phyloP scores from a whole-genome alignment of 1,284 basidiomycete species.

The Pseudozyma hubeiensis region DNA sequence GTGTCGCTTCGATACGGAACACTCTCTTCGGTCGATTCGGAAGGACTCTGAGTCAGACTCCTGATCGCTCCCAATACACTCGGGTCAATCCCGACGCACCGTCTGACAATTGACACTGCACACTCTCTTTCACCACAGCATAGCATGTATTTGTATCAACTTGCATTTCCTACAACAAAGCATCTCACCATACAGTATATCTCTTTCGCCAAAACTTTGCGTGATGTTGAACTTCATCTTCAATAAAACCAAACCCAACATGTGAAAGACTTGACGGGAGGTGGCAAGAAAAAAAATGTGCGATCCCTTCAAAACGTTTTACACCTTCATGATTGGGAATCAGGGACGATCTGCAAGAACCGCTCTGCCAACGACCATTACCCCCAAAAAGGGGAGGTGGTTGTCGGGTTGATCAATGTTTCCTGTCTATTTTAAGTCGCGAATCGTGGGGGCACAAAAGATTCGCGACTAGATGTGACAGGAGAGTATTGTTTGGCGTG shows the following conservation, averaged over 20 bases:
- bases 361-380: constrained; percentile 2
- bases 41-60: constrained; percentile 9
- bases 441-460: constrained; percentile 29
- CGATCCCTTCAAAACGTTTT: constrained; percentile 60
- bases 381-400: not conserved
- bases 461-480: constrained; percentile 51
- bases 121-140: not conserved
- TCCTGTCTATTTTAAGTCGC: constrained; percentile 63
- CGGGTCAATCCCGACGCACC: constrained; percentile 26
- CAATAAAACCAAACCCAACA: too few species aligned
- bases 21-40: constrained; percentile 22
- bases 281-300: constrained; percentile 24
- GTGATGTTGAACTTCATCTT: too few species aligned
- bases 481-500: too few species aligned
- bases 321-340: constrained; percentile 26
- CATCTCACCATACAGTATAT: too few species aligned
- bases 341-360: constrained; percentile 61
- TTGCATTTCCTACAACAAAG: not conserved
- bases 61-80: constrained; percentile 26
- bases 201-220: too few species aligned
- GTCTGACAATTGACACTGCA: constrained; percentile 5
- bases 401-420: constrained; percentile 17
- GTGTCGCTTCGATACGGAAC: constrained; percentile 21
- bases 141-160: constrained; percentile 20
- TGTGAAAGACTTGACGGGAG: not conserved